Evolutionary conservation across 495 filamentous ascomycete species (phyloP), one percentile per base, ranked within the genome.

Genomic region (Neurospora hispaniola): DNA sequence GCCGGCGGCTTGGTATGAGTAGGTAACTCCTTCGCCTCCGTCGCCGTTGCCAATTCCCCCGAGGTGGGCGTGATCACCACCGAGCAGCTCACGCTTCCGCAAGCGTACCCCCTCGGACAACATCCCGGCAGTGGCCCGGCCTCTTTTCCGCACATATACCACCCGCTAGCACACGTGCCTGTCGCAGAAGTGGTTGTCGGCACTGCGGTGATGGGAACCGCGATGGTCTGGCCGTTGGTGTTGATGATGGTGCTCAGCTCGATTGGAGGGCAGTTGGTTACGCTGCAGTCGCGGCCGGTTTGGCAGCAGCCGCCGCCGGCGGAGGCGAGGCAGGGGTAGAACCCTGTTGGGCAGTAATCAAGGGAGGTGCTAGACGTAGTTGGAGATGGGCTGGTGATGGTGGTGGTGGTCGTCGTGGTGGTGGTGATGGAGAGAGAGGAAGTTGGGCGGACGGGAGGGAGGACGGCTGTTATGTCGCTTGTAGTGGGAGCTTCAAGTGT

Each of bases 261-360:
- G 0, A 82, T 80, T 0, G 87, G 80, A 0, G 92, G 91, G 68
- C 86, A 88, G 66, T 81, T 82, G 0, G 82, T 85, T 2, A 83
- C 85, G 42, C 82, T 89, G 81, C 95, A 98, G 80, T 96, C 85
- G 40, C 94, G 88, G 2, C 93, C 94, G 7, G 92, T 92, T 35
- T 90, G 91, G 81, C 89, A 90, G 79, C 89, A 90, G 4, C 88
- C 88, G 20, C 86, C 87, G 35, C 81, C 85, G 2, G 84, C 80
- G 41, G 79, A 76, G 6, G 86, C 85, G 0, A 85, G 79, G 74
- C 88, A 89, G 3, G 88, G 80, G 77, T 88, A 86, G 79, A 83
- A 90, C 7, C 86, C 88, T 1, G 87, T 83, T 7, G 85, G 87
- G 78, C 90, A 91, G 75, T 81, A 85, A 27, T 66, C 54, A 5